These are phyloP conservation scores for Cryptosporidium ubiquitum DNA, from an alignment of 169 alveolate species.

Conservation along the genomic window DNA sequence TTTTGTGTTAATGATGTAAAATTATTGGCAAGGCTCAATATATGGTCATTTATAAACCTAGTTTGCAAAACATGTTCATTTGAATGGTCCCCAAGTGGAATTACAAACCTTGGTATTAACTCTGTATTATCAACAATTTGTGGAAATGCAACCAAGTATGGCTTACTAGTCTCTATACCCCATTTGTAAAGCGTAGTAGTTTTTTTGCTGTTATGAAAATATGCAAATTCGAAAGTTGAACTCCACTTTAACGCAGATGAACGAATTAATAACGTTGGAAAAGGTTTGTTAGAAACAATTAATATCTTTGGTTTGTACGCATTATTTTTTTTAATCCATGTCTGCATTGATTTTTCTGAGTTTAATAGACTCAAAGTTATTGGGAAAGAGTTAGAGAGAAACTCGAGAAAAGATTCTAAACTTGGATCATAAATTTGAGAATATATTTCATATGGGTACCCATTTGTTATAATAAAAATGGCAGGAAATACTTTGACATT, in stretches of 20 bases:
- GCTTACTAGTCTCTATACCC: slow-evolving; percentile 7
- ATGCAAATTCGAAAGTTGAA: slow-evolving; percentile 51
- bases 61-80: slow-evolving; percentile 2
- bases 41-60: background rate
- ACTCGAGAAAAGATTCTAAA: slow-evolving; percentile 75
- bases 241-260: slow-evolving; percentile 63
- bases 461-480: slow-evolving; percentile 76
- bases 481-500: slow-evolving; percentile 80
- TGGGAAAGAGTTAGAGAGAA: slow-evolving; percentile 74
- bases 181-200: background rate
- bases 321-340: slow-evolving; percentile 22
- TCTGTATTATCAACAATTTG: background rate
- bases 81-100: slow-evolving; percentile 44
- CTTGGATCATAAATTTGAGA: slow-evolving; percentile 77
- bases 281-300: slow-evolving; percentile 20
- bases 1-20: background rate
- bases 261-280: slow-evolving; percentile 33
- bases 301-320: slow-evolving; percentile 8
- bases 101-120: background rate
- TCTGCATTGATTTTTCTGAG: background rate
- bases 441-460: slow-evolving; percentile 76
- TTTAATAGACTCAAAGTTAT: slow-evolving; percentile 19
- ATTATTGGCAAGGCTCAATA: background rate
- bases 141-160: slow-evolving; percentile 18
- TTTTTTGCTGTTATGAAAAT: background rate